phyloP scores from a whole-genome alignment of 148 eudicot genomes.

The Nepenthes mirabilis region DNA sequence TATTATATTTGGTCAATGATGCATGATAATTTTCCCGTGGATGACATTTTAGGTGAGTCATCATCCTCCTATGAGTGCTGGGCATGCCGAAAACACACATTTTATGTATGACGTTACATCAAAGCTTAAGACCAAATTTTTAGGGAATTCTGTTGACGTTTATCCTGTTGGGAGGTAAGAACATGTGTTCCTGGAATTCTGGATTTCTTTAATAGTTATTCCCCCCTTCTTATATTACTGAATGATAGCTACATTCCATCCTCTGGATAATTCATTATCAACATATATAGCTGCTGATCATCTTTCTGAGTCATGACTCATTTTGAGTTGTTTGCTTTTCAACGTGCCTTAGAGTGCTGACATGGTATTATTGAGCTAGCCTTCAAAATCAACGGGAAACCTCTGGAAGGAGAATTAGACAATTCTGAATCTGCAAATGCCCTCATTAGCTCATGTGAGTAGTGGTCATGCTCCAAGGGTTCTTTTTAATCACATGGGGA shows the following conservation, averaged over 20 bases:
- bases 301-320: too few species aligned
- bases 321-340: too few species aligned
- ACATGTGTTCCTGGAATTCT: background rate
- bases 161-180: slow-evolving; percentile 95
- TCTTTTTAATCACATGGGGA: too few species aligned
- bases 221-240: background rate
- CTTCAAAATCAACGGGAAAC: too few species aligned
- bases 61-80: slow-evolving; percentile 99
- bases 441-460: too few species aligned
- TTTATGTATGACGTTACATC: slow-evolving; percentile 88
- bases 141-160: slow-evolving; percentile 87
- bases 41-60: slow-evolving; percentile 63
- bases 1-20: background rate
- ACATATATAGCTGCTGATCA: too few species aligned
- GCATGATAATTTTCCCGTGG: background rate
- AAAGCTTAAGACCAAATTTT: slow-evolving; percentile 82
- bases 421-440: too few species aligned
- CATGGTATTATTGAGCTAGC: too few species aligned
- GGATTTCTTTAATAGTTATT: background rate
- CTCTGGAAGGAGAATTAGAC: too few species aligned
- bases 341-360: too few species aligned
- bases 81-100: slow-evolving; percentile 91
- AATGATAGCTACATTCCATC: background rate
- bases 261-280: background rate
- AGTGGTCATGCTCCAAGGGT: too few species aligned